phyloP scores from a whole-genome alignment of 768 basidiomycete genomes.

The Mycena galericulata region DNA sequence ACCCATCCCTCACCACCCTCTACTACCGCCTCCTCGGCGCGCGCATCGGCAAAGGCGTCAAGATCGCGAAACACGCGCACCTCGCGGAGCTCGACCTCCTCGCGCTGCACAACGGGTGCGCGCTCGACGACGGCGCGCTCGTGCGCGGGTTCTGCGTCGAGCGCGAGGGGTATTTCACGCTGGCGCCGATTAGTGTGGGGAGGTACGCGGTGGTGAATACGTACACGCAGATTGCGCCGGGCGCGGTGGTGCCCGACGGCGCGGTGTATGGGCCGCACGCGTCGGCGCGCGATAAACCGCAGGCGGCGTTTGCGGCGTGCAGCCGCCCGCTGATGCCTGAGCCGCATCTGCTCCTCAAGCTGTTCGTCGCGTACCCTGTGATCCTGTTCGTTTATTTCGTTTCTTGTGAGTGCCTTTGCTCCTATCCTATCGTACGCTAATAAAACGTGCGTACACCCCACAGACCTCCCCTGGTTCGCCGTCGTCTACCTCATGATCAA shows the following conservation, averaged over 20 bases:
- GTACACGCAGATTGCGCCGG: slow-evolving; percentile 57
- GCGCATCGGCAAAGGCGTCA: slow-evolving; percentile 54
- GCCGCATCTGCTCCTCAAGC: slow-evolving; percentile 47
- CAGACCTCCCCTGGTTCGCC: slow-evolving; percentile 58
- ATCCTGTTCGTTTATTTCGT: slow-evolving; percentile 49
- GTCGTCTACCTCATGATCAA: slow-evolving; percentile 53
- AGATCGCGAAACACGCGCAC: slow-evolving; percentile 49
- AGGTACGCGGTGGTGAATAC: slow-evolving; percentile 54
- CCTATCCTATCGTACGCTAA: too few relatives aligned
- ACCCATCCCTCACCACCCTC: slow-evolving; percentile 50
- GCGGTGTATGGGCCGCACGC: slow-evolving; percentile 60
- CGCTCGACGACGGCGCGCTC: slow-evolving; percentile 52
- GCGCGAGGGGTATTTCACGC: slow-evolving; percentile 56
- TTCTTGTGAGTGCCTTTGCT: slow-evolving; percentile 43
- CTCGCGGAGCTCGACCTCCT: slow-evolving; percentile 60
- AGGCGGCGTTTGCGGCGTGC: slow-evolving; percentile 52
- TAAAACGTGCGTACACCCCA: background rate
- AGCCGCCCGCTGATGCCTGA: slow-evolving; percentile 50
- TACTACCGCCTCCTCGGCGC: slow-evolving; percentile 62
- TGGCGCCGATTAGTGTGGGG: slow-evolving; percentile 53
- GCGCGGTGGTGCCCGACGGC: slow-evolving; percentile 50
- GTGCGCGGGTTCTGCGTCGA: slow-evolving; percentile 61
- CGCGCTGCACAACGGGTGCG: slow-evolving; percentile 55
- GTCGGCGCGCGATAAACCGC: slow-evolving; percentile 53
- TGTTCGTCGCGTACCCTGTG: slow-evolving; percentile 55